These are phyloP conservation scores for Bolboschoenus planiculmis DNA, from an alignment of 176 grass and related monocot species.

Conservation along the genomic window DNA sequence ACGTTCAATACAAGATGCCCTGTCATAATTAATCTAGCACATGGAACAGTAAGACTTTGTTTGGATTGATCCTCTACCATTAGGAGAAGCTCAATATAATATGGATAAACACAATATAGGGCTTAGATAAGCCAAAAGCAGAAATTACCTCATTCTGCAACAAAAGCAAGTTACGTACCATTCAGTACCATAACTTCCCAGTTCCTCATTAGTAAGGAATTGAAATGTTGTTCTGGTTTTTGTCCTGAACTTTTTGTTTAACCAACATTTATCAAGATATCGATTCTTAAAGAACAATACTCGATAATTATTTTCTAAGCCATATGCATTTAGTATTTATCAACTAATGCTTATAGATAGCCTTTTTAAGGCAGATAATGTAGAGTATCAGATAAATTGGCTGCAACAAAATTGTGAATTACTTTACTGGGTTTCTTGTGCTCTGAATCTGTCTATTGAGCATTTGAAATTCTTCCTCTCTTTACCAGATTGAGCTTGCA, in stretches of 20 bases:
- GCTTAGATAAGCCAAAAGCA: neutral
- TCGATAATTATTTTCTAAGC: neutral
- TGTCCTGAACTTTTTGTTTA: neutral
- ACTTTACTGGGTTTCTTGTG: neutral
- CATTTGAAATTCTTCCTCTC: neutral
- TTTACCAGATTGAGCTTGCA: constrained; percentile 53
- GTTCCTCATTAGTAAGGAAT: neutral
- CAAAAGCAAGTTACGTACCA: neutral
- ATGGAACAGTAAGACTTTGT: neutral
- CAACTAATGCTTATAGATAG: neutral
- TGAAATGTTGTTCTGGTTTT: neutral
- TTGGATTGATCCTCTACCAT: neutral
- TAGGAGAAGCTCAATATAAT: neutral
- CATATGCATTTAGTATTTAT: neutral
- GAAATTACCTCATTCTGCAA: neutral
- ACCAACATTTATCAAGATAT: neutral
- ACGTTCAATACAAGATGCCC: neutral
- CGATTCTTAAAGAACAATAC: neutral
- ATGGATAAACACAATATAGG: neutral
- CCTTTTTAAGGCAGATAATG: neutral
- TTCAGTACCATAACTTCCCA: neutral
- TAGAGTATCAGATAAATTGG: neutral
- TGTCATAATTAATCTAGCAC: neutral
- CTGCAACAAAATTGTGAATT: neutral
- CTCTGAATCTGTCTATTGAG: constrained; percentile 7